Conservation (phyloP, 257 asterid genomes). For the Lantana camara region DNA sequence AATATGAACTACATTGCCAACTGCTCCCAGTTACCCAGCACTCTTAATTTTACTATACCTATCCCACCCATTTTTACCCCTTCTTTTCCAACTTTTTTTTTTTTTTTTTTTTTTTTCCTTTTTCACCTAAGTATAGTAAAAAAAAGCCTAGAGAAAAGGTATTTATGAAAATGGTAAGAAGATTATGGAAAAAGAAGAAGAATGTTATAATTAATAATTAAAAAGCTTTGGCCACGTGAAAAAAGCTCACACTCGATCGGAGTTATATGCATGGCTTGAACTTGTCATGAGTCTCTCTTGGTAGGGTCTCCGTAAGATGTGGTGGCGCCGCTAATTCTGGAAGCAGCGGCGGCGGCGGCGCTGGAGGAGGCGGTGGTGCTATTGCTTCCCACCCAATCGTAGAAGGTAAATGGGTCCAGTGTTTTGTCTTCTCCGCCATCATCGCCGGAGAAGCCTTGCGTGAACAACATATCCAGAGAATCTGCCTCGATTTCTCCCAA, state of each 20-base stretch:
- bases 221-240: constrained; percentile 33
- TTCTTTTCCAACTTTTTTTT: too few relatives aligned
- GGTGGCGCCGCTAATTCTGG: constrained; percentile 16
- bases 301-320: constrained; percentile 31
- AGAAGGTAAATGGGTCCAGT: constrained; percentile 63
- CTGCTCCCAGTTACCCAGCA: constrained; percentile 47
- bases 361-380: background rate
- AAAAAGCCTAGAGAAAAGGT: constrained; percentile 6
- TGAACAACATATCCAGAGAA: constrained; percentile 56
- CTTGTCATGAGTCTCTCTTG: constrained; percentile 24
- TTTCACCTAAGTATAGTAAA: background rate
- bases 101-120: too few relatives aligned
- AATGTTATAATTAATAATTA: background rate
- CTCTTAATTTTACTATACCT: constrained; percentile 6
- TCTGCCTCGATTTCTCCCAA: constrained; percentile 71
- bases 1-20: background rate
- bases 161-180: background rate
- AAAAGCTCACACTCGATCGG: constrained; percentile 24
- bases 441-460: constrained; percentile 48
- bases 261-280: constrained; percentile 29
- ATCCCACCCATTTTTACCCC: constrained; percentile 17
- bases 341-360: constrained; percentile 4
- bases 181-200: constrained; percentile 20
- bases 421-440: constrained; percentile 37
- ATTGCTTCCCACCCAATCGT: constrained; percentile 53